Percentiles rank a stretch among this genome's conserved stretches.
These are phyloP conservation scores for Fagopyrum esculentum DNA, from an alignment of 148 eudicot species.

Conservation along the genomic window DNA sequence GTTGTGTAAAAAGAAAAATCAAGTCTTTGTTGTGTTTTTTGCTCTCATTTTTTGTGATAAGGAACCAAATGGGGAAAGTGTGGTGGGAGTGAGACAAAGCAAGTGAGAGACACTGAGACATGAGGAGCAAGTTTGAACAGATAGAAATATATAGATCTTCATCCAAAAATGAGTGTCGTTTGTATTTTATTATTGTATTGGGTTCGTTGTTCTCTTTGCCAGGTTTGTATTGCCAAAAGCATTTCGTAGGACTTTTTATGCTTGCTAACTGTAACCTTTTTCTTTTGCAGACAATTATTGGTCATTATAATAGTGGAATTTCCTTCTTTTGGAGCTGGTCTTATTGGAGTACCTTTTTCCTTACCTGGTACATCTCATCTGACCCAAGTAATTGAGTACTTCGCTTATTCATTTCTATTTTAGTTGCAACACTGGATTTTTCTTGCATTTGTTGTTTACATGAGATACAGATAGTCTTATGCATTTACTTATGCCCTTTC, in stretches of 20 bases:
- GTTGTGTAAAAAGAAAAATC: not conserved
- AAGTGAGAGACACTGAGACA: not conserved
- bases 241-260: not conserved
- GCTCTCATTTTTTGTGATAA: not conserved
- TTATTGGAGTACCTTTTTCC: slow-evolving; percentile 94
- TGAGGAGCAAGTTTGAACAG: not conserved
- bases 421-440: not conserved
- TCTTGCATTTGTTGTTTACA: not conserved
- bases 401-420: not conserved
- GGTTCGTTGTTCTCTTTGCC: not conserved
- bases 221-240: not conserved
- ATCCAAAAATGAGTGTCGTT: not conserved
- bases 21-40: not conserved
- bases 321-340: slow-evolving; percentile 95
- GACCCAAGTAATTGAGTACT: not conserved
- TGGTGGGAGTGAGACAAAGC: not conserved
- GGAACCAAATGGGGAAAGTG: not conserved
- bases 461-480: slow-evolving; percentile 34
- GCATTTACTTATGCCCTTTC: slow-evolving; percentile 32
- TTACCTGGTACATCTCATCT: slow-evolving; percentile 68
- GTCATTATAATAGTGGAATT: slow-evolving; percentile 54
- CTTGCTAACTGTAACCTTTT: slow-evolving; percentile 10
- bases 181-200: not conserved
- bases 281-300: slow-evolving; percentile 62
- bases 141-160: not conserved